Percentiles rank a stretch among this genome's conserved stretches.
These are phyloP conservation scores for Magnaporthiopsis rhizophila DNA, from an alignment of 2,329 filamentous ascomycete genomes.

Conservation along the genomic window DNA sequence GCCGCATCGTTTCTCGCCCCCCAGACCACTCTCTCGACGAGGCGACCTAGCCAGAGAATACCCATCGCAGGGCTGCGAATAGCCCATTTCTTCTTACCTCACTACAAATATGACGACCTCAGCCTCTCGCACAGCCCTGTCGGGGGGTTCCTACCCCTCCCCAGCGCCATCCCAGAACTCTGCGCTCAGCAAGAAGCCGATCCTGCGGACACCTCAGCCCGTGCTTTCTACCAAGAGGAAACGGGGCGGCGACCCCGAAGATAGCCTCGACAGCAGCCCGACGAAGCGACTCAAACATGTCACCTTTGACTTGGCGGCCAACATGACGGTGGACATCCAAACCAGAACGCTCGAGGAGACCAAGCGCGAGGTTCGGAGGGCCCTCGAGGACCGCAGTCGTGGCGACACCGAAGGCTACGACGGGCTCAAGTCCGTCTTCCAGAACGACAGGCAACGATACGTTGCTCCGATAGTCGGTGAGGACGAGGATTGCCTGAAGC, in stretches of 20 bases:
- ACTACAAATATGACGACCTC: constrained; percentile 3
- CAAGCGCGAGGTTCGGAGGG: constrained; percentile 45
- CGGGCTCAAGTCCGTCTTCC: constrained; percentile 51
- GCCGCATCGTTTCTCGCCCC: background rate
- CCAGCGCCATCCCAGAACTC: constrained; percentile 1
- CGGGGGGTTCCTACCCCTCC: background rate
- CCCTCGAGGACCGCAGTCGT: constrained; percentile 47
- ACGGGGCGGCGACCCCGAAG: constrained; percentile 31
- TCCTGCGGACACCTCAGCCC: constrained; percentile 39
- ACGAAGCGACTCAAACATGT: constrained; percentile 47
- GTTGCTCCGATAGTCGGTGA: constrained; percentile 24
- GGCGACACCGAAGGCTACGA: constrained; percentile 55
- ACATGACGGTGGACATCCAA: constrained; percentile 47
- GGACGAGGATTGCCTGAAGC: constrained; percentile 37
- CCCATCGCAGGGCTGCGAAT: background rate
- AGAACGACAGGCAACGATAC: constrained; percentile 37
- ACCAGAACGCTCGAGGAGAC: constrained; percentile 45
- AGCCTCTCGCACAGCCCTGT: background rate
- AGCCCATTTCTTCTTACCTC: background rate
- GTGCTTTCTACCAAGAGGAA: constrained; percentile 37
- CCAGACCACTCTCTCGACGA: background rate
- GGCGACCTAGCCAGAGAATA: background rate
- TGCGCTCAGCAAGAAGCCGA: constrained; percentile 38
- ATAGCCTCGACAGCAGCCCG: constrained; percentile 34
- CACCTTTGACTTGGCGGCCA: constrained; percentile 50